Conservation (phyloP, 371 early-diverging fungal species). For the Amoeboaphelidium protococcarum region DNA sequence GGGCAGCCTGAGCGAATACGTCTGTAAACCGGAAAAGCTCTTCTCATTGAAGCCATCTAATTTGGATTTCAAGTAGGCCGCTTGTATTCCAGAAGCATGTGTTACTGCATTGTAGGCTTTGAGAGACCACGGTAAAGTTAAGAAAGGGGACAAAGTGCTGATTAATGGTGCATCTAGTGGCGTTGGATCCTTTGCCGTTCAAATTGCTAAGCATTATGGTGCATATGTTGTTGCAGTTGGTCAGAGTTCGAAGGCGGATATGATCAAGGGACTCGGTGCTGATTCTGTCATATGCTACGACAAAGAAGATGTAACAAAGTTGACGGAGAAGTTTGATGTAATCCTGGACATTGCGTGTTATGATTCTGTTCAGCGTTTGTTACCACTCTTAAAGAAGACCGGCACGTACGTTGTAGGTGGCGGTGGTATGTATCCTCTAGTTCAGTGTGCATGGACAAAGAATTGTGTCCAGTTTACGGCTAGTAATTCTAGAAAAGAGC, state of each 20-base stretch:
- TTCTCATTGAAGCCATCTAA: constrained; percentile 18
- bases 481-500: too few relatives aligned
- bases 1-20: constrained; percentile 15
- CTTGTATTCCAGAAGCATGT: constrained; percentile 12
- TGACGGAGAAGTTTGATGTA: too few relatives aligned
- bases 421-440: too few relatives aligned
- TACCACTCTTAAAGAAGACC: too few relatives aligned
- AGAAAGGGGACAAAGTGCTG: constrained; percentile 9
- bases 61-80: constrained; percentile 22
- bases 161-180: constrained; percentile 28
- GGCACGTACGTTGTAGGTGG: too few relatives aligned
- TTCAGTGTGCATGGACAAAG: too few relatives aligned
- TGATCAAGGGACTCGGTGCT: constrained; percentile 2
- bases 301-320: too few relatives aligned
- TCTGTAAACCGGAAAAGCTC: constrained; percentile 3
- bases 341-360: too few relatives aligned
- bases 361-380: too few relatives aligned
- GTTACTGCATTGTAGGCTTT: constrained; percentile 17
- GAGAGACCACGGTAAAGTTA: constrained; percentile 5
- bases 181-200: constrained; percentile 28
- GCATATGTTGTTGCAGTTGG: constrained; percentile 34
- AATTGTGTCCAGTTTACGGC: too few relatives aligned
- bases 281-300: constrained; percentile 2
- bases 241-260: constrained; percentile 11
- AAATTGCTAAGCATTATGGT: constrained; percentile 23